phyloP scores from a whole-genome alignment of 2,329 filamentous ascomycete species.

The Colletotrichum abscissum region DNA sequence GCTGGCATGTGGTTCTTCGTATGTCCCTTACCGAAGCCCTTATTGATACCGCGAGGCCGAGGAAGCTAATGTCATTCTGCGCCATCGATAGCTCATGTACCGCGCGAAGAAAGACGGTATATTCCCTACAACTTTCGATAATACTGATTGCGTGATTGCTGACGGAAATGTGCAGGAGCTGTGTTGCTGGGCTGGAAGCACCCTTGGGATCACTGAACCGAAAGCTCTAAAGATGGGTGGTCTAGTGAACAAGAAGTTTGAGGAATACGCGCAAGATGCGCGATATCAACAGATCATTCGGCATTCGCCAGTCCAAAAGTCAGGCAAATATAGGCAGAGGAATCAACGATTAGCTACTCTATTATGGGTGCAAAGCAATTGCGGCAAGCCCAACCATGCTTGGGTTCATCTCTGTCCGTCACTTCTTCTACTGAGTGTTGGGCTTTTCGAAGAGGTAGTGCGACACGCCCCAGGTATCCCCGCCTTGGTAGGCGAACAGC shows the following conservation, averaged over 20 bases:
- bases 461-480: conserved; percentile 75
- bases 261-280: background rate
- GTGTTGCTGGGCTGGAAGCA: conserved; percentile 94
- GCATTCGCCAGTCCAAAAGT: background rate
- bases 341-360: background rate
- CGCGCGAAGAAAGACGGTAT: conserved; percentile 93
- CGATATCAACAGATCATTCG: background rate
- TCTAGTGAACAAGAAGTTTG: background rate
- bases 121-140: conserved; percentile 23
- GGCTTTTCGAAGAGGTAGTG: conserved; percentile 76
- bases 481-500: conserved; percentile 73
- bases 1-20: conserved; percentile 99
- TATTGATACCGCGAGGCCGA: background rate
- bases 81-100: conserved; percentile 81
- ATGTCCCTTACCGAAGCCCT: conserved; percentile 51
- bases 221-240: background rate
- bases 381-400: background rate
- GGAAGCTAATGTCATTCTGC: conserved; percentile 35
- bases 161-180: conserved; percentile 60
- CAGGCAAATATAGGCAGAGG: background rate
- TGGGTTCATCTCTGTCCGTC: background rate
- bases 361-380: background rate
- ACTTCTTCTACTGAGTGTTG: background rate
- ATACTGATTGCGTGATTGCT: background rate
- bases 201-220: conserved; percentile 88